These are phyloP conservation scores for Suhomyces sp. DNA, from an alignment of 805 yeast genomes.

Conservation along the genomic window DNA sequence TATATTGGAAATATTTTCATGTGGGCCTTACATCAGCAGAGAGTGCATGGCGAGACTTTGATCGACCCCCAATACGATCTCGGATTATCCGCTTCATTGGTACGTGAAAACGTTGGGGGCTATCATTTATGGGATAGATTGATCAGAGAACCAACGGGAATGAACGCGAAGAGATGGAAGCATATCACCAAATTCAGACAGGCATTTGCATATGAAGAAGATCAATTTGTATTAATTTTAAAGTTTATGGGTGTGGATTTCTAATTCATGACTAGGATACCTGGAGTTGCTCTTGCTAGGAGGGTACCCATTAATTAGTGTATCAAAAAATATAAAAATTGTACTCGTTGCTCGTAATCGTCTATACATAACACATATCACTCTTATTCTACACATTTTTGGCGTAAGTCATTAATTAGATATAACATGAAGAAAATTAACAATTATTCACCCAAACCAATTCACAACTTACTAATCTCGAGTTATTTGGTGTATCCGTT, in stretches of 20 bases:
- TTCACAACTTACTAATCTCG: not conserved
- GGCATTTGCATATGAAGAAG: slow-evolving; percentile 35
- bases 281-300: not conserved
- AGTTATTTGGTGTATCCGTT: slow-evolving; percentile 26
- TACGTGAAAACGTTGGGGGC: slow-evolving; percentile 33
- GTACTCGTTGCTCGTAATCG: too few species aligned
- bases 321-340: too few species aligned
- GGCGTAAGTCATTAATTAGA: not conserved
- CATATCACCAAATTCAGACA: slow-evolving; percentile 38
- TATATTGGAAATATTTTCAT: slow-evolving; percentile 38
- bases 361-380: not conserved
- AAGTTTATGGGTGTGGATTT: slow-evolving; percentile 32
- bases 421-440: not conserved
- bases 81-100: slow-evolving; percentile 13
- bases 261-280: not conserved
- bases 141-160: slow-evolving; percentile 26
- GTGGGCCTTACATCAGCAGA: slow-evolving; percentile 33
- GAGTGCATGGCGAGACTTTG: slow-evolving; percentile 6
- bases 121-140: slow-evolving; percentile 40
- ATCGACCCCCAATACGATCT: slow-evolving; percentile 19
- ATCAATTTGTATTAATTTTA: slow-evolving; percentile 37
- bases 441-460: not conserved
- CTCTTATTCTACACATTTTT: not conserved
- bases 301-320: too few species aligned
- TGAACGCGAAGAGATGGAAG: slow-evolving; percentile 42